phyloP scores from a whole-genome alignment of 257 asterid species.

The Vinca minor region DNA sequence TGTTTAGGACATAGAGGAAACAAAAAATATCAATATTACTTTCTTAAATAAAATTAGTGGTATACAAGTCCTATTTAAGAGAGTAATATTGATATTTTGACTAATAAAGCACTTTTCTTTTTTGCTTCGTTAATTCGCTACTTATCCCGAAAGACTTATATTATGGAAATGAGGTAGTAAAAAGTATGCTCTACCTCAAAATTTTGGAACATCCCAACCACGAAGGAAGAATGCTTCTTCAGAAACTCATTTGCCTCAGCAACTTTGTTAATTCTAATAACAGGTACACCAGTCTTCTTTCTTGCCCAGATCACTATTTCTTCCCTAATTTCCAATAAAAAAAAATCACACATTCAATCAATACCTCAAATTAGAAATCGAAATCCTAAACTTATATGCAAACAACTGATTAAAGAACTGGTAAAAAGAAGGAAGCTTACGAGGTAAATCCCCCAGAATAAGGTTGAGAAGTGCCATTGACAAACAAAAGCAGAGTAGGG shows the following conservation, averaged over 20 bases:
- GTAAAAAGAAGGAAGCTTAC: conserved; percentile 36
- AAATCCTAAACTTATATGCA: neutral
- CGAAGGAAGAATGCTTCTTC: conserved; percentile 58
- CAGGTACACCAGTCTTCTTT: conserved; percentile 84
- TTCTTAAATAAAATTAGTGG: too few species aligned
- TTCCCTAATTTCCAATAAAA: conserved; percentile 40
- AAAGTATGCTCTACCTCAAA: conserved; percentile 50
- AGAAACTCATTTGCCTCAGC: conserved; percentile 58
- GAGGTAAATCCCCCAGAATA: conserved; percentile 85
- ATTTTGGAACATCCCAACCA: conserved; percentile 62
- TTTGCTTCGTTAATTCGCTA: too few species aligned
- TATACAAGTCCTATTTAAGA: too few species aligned
- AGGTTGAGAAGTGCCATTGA: conserved; percentile 70
- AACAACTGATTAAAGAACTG: conserved; percentile 8
- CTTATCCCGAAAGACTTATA: too few species aligned
- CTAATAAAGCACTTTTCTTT: too few species aligned
- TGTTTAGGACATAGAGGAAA: too few species aligned
- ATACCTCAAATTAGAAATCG: neutral
- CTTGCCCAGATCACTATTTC: conserved; percentile 87
- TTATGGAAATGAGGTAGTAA: too few species aligned
- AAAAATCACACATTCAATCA: neutral
- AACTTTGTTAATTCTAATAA: conserved; percentile 44
- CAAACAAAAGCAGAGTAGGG: conserved; percentile 76
- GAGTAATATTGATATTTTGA: too few species aligned
- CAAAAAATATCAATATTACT: too few species aligned